Conservation (phyloP, 2,329 filamentous ascomycete species). For the Colletotrichum trifolii region DNA sequence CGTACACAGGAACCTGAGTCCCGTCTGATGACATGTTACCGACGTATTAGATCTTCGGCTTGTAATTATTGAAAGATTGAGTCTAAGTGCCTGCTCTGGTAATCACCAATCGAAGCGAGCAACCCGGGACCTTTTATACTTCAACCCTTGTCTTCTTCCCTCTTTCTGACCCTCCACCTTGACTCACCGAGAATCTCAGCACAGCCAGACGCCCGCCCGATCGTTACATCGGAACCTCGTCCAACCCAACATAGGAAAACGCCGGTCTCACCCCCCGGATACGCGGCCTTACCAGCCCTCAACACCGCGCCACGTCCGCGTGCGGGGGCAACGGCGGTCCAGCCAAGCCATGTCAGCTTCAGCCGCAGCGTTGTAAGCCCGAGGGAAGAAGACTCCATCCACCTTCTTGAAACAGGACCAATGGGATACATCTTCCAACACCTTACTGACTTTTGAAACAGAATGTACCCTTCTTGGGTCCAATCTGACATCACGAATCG, state of each 20-base stretch:
- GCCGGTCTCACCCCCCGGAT: no score
- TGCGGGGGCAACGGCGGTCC: constrained; percentile 2
- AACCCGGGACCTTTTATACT: no score
- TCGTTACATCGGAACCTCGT: not conserved
- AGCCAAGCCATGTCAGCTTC: constrained; percentile 24
- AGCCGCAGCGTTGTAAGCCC: constrained; percentile 6
- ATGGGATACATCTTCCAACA: no score
- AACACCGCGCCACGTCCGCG: constrained; percentile 1
- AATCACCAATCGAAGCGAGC: not conserved
- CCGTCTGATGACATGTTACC: constrained; percentile 29
- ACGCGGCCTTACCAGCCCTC: not conserved
- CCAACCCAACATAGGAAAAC: not conserved
- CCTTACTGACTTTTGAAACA: no score
- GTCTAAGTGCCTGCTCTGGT: not conserved
- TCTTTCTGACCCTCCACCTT: not conserved
- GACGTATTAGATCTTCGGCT: not conserved
- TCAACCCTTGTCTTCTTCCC: no score
- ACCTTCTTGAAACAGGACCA: no score
- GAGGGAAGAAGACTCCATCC: no score
- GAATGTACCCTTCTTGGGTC: no score
- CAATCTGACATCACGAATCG: no score
- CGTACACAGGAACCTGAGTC: constrained; percentile 17
- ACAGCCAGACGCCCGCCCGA: not conserved
- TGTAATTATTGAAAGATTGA: not conserved
- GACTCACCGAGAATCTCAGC: not conserved